Percentiles rank a stretch among this genome's conserved stretches.
Evolutionary conservation across 1,284 basidiomycete genomes (phyloP).

Genomic region (Athelia sp.): DNA sequence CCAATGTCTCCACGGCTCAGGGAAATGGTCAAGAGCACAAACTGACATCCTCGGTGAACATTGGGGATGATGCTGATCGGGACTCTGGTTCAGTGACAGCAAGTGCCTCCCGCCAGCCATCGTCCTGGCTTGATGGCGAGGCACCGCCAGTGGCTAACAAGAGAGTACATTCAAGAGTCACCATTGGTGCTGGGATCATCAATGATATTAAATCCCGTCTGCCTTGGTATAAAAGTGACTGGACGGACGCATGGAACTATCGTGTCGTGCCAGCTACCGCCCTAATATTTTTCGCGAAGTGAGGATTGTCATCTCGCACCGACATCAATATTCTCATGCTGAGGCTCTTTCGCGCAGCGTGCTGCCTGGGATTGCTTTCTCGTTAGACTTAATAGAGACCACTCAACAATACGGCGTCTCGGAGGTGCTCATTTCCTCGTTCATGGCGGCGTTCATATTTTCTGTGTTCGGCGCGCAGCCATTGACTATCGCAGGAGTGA

Average conservation of each 20-base stretch:
- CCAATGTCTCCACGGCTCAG: too few relatives aligned
- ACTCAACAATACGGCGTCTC: constrained; percentile 87
- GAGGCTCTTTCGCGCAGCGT: constrained; percentile 43
- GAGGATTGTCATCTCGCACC: constrained; percentile 18
- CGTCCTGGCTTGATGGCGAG: too few relatives aligned
- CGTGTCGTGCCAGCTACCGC: constrained; percentile 73
- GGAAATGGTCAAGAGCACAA: too few relatives aligned
- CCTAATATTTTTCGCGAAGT: constrained; percentile 81
- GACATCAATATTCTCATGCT: constrained; percentile 6
- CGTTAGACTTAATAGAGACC: constrained; percentile 90
- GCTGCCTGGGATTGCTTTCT: constrained; percentile 89
- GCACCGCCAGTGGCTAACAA: too few relatives aligned
- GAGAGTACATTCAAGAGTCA: too few relatives aligned
- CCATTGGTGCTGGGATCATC: constrained; percentile 73
- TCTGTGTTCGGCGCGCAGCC: constrained; percentile 89
- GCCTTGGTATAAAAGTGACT: constrained; percentile 84
- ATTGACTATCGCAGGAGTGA: constrained; percentile 90
- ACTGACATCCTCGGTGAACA: too few relatives aligned
- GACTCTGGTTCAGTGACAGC: too few relatives aligned
- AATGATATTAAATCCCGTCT: constrained; percentile 72
- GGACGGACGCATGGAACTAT: constrained; percentile 88
- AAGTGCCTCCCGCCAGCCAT: too few relatives aligned
- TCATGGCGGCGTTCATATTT: constrained; percentile 91
- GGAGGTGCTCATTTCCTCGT: constrained; percentile 78
- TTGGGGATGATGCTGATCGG: too few relatives aligned